Conservation (phyloP, 208 protist species). For the Crithidia brevicula region DNA sequence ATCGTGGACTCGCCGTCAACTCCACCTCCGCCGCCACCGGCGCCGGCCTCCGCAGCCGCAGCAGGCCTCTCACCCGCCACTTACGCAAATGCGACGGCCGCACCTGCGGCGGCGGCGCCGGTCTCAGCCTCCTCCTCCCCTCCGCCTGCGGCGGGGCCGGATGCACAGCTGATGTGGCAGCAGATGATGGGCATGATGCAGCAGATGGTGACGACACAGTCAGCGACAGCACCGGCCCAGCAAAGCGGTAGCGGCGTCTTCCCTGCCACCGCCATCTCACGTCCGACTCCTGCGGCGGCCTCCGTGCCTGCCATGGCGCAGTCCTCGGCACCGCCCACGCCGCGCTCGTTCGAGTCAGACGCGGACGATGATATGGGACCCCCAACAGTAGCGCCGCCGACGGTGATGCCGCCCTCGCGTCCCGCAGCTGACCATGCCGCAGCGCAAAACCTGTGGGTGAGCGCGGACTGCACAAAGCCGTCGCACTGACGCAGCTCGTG, state of each 20-base stretch:
- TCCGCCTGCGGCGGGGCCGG: too few species aligned
- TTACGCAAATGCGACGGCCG: neutral
- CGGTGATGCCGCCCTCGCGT: neutral
- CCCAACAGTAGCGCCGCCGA: slow-evolving; percentile 18
- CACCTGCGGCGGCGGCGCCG: neutral
- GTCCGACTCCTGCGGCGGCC: neutral
- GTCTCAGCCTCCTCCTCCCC: too few species aligned
- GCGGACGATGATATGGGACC: slow-evolving; percentile 13
- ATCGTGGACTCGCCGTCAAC: neutral
- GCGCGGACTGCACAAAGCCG: slow-evolving; percentile 9
- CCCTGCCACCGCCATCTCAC: slow-evolving; percentile 1
- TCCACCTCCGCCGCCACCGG: neutral
- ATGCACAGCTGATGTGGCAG: slow-evolving; percentile 33
- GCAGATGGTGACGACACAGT: slow-evolving; percentile 25
- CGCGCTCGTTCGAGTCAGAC: slow-evolving; percentile 14
- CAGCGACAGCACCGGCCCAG: neutral
- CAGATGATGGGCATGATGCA: slow-evolving; percentile 65
- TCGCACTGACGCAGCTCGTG: too few species aligned
- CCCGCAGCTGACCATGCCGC: neutral
- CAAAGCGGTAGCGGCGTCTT: neutral
- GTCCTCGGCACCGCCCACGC: slow-evolving; percentile 25
- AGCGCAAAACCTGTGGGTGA: neutral
- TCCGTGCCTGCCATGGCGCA: neutral
- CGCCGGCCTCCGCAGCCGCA: neutral
- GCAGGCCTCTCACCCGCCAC: neutral